Conservation (phyloP, 2,329 filamentous ascomycete species). For the Podosphaera xanthii region DNA sequence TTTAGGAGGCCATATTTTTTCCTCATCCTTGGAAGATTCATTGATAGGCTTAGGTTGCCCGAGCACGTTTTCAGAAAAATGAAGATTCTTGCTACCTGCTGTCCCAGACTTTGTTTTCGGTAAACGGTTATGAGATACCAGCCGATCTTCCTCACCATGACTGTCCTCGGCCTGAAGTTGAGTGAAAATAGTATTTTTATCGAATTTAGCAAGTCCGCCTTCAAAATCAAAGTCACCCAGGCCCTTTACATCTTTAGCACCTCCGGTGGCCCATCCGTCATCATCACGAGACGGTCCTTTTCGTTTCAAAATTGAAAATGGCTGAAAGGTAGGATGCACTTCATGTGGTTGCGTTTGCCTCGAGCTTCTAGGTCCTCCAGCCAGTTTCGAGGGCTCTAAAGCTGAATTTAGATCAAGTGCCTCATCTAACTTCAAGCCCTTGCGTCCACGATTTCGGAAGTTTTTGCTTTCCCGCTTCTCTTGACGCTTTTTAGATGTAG, state of each 20-base stretch:
- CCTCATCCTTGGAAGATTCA: conserved; percentile 11
- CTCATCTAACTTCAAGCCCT: conserved; percentile 17
- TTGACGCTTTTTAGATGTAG: conserved; percentile 11
- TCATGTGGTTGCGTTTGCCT: conserved; percentile 43
- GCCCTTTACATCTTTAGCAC: conserved; percentile 83
- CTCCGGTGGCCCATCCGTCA: conserved; percentile 88
- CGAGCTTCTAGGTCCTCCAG: conserved; percentile 37
- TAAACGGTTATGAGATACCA: conserved; percentile 70
- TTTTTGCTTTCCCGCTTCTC: conserved; percentile 6
- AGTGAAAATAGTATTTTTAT: conserved; percentile 78
- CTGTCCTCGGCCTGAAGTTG: conserved; percentile 77
- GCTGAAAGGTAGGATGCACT: conserved; percentile 38
- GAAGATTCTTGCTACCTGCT: conserved; percentile 67
- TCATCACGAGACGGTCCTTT: conserved; percentile 24
- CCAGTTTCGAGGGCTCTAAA: conserved; percentile 22
- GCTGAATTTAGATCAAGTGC: conserved; percentile 17
- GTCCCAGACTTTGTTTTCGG: conserved; percentile 38
- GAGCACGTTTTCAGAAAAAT: conserved; percentile 79
- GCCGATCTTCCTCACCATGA: conserved; percentile 69
- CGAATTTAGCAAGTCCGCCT: conserved; percentile 74
- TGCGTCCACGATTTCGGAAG: conserved; percentile 21
- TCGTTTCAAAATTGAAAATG: conserved; percentile 32
- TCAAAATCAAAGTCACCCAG: conserved; percentile 90
- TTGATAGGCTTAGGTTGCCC: conserved; percentile 27
- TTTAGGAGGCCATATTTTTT: conserved; percentile 44